phyloP scores from a whole-genome alignment of 108 stramenopile species.

The Parietichytrium sp. region DNA sequence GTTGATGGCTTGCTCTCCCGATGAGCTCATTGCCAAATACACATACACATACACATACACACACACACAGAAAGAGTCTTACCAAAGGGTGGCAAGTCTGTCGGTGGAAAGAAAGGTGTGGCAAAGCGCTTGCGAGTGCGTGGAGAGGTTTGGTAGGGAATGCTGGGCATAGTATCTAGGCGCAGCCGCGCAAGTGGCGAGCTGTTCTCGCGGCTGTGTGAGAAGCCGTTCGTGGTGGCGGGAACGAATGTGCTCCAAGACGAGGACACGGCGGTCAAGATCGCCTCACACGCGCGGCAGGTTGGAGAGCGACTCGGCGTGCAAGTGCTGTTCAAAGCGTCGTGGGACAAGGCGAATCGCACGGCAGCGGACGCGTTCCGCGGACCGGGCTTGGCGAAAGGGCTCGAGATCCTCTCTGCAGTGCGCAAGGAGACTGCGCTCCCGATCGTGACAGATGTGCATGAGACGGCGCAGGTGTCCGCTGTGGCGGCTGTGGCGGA shows the following conservation, averaged over 20 bases:
- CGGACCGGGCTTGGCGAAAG: not conserved
- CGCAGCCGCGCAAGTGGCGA: too few relatives aligned
- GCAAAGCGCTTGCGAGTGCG: too few relatives aligned
- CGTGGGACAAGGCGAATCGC: conserved; percentile 36
- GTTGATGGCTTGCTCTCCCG: too few relatives aligned
- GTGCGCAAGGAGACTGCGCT: not conserved
- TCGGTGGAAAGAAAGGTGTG: too few relatives aligned
- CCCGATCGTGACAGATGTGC: not conserved
- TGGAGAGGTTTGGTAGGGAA: too few relatives aligned
- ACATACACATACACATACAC: too few relatives aligned
- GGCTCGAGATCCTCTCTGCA: conserved; percentile 26
- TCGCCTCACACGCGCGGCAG: not conserved
- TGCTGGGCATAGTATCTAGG: too few relatives aligned
- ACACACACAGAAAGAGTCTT: too few relatives aligned
- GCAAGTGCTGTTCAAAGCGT: conserved; percentile 33
- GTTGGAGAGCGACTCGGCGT: not conserved
- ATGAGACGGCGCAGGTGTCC: conserved; percentile 13
- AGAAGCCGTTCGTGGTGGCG: too few relatives aligned
- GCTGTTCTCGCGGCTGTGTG: too few relatives aligned
- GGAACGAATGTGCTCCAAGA: conserved; percentile 16
- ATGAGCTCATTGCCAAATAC: too few relatives aligned
- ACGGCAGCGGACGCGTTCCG: not conserved
- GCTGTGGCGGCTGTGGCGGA: not conserved
- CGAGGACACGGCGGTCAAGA: not conserved
- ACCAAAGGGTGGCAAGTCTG: too few relatives aligned